These are phyloP conservation scores for Cytospora piceae DNA, from an alignment of 2,329 filamentous ascomycete species.

Conservation along the genomic window DNA sequence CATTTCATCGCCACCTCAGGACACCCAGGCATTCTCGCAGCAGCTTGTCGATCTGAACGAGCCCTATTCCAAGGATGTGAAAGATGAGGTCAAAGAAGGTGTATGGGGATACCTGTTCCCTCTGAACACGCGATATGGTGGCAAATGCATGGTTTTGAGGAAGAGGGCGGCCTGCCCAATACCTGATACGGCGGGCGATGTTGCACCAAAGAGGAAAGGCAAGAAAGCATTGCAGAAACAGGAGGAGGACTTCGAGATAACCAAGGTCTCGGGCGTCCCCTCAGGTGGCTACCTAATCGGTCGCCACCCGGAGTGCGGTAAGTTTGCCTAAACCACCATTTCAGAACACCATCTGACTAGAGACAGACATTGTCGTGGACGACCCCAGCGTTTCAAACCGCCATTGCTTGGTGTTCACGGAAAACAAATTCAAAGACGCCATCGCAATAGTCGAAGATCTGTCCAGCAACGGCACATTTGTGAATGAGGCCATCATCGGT, in stretches of 20 bases:
- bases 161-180: conserved; percentile 72
- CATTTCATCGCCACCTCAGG: conserved; percentile 60
- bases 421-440: conserved; percentile 46
- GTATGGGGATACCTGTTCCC: conserved; percentile 97
- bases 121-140: conserved; percentile 69
- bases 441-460: conserved; percentile 87
- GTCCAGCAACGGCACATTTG: conserved; percentile 94
- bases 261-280: conserved; percentile 63
- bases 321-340: conserved; percentile 41
- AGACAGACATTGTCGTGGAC: conserved; percentile 70
- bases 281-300: conserved; percentile 90
- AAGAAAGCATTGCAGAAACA: conserved; percentile 56
- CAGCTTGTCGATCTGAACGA: conserved; percentile 78
- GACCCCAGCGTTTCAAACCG: conserved; percentile 86
- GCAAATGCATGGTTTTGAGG: conserved; percentile 71
- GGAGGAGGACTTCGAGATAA: conserved; percentile 64
- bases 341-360: conserved; percentile 24
- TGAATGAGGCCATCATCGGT: conserved; percentile 89
- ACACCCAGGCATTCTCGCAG: conserved; percentile 74
- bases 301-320: conserved; percentile 91
- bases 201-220: conserved; percentile 45
- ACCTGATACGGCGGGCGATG: conserved; percentile 50
- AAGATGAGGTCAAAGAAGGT: conserved; percentile 80
- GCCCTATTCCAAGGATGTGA: conserved; percentile 77
- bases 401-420: conserved; percentile 58